These are phyloP conservation scores for Metarhizium sp. DNA, from an alignment of 2,329 filamentous ascomycete species.

Conservation along the genomic window DNA sequence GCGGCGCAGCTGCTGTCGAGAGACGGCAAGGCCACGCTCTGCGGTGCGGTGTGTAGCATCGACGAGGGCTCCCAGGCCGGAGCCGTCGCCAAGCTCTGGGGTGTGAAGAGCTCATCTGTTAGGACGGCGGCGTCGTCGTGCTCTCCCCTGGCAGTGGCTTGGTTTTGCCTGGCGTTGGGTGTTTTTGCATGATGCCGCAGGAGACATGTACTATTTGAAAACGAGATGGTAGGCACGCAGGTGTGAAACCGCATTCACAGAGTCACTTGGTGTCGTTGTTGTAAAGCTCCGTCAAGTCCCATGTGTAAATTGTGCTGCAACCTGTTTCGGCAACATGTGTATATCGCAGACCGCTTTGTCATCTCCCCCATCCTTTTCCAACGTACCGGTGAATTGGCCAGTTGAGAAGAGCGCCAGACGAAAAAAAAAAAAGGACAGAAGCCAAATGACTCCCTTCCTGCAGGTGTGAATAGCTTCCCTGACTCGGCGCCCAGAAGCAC, in stretches of 20 bases:
- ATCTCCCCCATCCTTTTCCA: too few relatives aligned
- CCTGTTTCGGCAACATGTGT: too few relatives aligned
- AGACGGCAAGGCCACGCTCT: slow-evolving; percentile 8
- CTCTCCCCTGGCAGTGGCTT: not conserved
- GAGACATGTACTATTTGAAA: not conserved
- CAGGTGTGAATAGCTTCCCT: too few relatives aligned
- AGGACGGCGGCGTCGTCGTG: not conserved
- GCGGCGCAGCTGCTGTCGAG: not conserved
- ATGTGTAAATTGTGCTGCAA: too few relatives aligned
- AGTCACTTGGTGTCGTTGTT: too few relatives aligned
- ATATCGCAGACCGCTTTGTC: too few relatives aligned
- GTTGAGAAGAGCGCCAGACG: too few relatives aligned
- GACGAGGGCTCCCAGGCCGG: slow-evolving; percentile 21
- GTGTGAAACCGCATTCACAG: not conserved
- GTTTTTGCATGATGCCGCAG: not conserved
- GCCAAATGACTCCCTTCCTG: too few relatives aligned
- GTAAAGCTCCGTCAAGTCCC: too few relatives aligned
- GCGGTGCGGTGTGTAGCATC: slow-evolving; percentile 22
- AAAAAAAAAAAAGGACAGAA: too few relatives aligned
- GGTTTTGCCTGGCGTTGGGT: not conserved
- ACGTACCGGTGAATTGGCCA: too few relatives aligned
- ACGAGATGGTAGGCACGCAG: not conserved
- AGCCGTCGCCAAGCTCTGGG: slow-evolving; percentile 14
- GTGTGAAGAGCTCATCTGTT: slow-evolving; percentile 6
- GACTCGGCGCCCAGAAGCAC: too few relatives aligned